These are phyloP conservation scores for Phytopythium mirpurense DNA, from an alignment of 352 stramenopile species.

Conservation along the genomic window DNA sequence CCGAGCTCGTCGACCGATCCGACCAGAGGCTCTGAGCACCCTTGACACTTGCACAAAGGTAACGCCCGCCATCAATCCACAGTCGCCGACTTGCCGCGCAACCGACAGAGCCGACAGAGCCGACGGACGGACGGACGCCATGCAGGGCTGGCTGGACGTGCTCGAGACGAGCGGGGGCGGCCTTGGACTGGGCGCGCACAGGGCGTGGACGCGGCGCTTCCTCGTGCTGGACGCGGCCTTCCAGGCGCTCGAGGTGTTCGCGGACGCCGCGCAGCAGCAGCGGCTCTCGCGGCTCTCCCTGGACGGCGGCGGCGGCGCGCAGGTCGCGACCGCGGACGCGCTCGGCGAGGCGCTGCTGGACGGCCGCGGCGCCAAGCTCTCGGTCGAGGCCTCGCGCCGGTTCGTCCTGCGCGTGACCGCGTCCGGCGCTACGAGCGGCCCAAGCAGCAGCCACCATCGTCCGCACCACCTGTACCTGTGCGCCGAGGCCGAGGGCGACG, in stretches of 20 bases:
- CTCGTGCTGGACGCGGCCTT: slow-evolving; percentile 39
- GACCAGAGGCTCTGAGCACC: too few relatives aligned
- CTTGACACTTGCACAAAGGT: too few relatives aligned
- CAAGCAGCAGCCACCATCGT: slow-evolving; percentile 1
- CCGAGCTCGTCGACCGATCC: too few relatives aligned
- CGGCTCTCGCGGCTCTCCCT: slow-evolving; percentile 42
- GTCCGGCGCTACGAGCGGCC: too few relatives aligned
- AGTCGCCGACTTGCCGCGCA: background rate
- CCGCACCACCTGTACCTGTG: slow-evolving; percentile 50
- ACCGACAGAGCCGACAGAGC: too few relatives aligned
- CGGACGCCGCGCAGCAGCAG: slow-evolving; percentile 28
- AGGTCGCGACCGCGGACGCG: slow-evolving; percentile 48
- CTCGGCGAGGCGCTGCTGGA: slow-evolving; percentile 43
- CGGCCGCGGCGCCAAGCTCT: slow-evolving; percentile 16
- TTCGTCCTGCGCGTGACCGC: slow-evolving; percentile 66
- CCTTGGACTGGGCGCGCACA: slow-evolving; percentile 13
- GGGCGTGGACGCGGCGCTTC: slow-evolving; percentile 45
- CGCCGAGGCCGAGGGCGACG: slow-evolving; percentile 27
- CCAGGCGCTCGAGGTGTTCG: slow-evolving; percentile 59
- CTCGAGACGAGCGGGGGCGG: slow-evolving; percentile 22
- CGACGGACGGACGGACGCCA: slow-evolving; percentile 6
- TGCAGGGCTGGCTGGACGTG: slow-evolving; percentile 62
- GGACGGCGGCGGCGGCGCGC: slow-evolving; percentile 21
- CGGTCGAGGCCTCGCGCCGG: slow-evolving; percentile 48
- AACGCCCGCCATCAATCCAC: too few relatives aligned